Conservation (phyloP, 495 filamentous ascomycete species). For the Neurospora sp. region DNA sequence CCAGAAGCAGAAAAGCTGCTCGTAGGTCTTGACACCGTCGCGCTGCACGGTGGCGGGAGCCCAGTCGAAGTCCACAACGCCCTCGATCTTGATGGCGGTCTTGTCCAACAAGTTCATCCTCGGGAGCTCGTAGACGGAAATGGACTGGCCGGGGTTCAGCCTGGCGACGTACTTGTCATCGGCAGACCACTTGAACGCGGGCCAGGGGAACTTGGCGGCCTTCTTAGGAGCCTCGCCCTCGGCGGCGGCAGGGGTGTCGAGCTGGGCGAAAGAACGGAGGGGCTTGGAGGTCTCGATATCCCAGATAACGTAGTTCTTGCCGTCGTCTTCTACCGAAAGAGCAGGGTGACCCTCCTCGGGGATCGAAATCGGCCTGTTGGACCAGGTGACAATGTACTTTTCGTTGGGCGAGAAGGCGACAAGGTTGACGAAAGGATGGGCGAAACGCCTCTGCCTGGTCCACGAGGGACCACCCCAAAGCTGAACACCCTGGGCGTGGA, state of each 20-base stretch:
- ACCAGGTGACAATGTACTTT: slow-evolving; percentile 94
- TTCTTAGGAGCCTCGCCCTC: slow-evolving; percentile 43
- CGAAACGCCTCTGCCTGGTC: slow-evolving; percentile 82
- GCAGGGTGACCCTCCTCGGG: slow-evolving; percentile 74
- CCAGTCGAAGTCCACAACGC: slow-evolving; percentile 97
- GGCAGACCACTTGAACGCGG: slow-evolving; percentile 97
- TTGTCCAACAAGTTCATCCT: slow-evolving; percentile 85
- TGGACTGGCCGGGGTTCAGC: slow-evolving; percentile 75
- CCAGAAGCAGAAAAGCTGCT: slow-evolving; percentile 97
- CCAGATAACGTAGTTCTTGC: slow-evolving; percentile 99
- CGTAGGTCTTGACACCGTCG: slow-evolving; percentile 76
- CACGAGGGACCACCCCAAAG: slow-evolving; percentile 89
- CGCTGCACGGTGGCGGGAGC: slow-evolving; percentile 69
- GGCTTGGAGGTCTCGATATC: slow-evolving; percentile 86
- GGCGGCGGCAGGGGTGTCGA: slow-evolving; percentile 62
- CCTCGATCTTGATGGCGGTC: slow-evolving; percentile 86
- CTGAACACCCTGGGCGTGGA: slow-evolving; percentile 90
- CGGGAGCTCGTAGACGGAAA: slow-evolving; percentile 90
- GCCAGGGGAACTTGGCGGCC: slow-evolving; percentile 90
- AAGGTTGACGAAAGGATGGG: slow-evolving; percentile 89
- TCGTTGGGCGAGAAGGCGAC: slow-evolving; percentile 92
- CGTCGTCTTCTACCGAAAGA: slow-evolving; percentile 82
- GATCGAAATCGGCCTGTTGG: slow-evolving; percentile 79
- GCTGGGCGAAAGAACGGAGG: slow-evolving; percentile 80
- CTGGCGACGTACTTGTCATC: slow-evolving; percentile 96